These are phyloP conservation scores for Clonostachys solani DNA, from an alignment of 2,329 filamentous ascomycete genomes.

Conservation along the genomic window DNA sequence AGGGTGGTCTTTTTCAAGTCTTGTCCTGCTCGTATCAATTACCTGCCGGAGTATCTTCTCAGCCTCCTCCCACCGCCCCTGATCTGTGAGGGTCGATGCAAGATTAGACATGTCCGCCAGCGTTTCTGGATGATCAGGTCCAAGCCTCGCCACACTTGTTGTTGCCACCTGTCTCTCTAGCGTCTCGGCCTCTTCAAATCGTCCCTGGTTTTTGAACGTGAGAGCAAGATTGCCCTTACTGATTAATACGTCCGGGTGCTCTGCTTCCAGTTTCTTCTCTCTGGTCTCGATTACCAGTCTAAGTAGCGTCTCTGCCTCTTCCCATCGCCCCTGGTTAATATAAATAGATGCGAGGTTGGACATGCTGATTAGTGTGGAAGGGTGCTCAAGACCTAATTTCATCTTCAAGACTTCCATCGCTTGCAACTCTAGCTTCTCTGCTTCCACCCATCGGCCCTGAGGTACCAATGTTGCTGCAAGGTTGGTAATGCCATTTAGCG, in stretches of 20 bases:
- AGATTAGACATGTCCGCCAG: background rate
- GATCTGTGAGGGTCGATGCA: background rate
- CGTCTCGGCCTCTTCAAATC: slow-evolving; percentile 5
- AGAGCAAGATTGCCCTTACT: slow-evolving; percentile 2
- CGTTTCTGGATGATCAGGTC: slow-evolving; percentile 3
- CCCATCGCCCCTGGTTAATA: slow-evolving; percentile 1
- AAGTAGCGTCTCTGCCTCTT: slow-evolving; percentile 8
- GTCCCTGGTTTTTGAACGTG: background rate
- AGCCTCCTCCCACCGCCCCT: slow-evolving; percentile 5
- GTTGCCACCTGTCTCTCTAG: slow-evolving; percentile 7
- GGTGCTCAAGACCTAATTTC: slow-evolving; percentile 3
- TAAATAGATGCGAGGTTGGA: slow-evolving; percentile 4
- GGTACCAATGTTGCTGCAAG: background rate
- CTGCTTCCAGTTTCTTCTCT: slow-evolving; percentile 5
- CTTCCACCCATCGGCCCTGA: slow-evolving; percentile 6
- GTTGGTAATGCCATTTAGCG: slow-evolving; percentile 1
- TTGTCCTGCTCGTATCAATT: slow-evolving; percentile 5
- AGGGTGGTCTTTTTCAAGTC: slow-evolving; percentile 5
- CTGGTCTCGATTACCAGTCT: slow-evolving; percentile 4
- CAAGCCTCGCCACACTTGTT: slow-evolving; percentile 1
- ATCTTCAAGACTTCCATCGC: slow-evolving; percentile 5
- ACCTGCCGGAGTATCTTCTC: slow-evolving; percentile 4
- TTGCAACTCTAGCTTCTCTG: no score
- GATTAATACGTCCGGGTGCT: slow-evolving; percentile 2
- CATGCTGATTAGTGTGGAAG: slow-evolving; percentile 1